phyloP scores from a whole-genome alignment of 1,139 yeast species.

The Suhomyces terraborum region DNA sequence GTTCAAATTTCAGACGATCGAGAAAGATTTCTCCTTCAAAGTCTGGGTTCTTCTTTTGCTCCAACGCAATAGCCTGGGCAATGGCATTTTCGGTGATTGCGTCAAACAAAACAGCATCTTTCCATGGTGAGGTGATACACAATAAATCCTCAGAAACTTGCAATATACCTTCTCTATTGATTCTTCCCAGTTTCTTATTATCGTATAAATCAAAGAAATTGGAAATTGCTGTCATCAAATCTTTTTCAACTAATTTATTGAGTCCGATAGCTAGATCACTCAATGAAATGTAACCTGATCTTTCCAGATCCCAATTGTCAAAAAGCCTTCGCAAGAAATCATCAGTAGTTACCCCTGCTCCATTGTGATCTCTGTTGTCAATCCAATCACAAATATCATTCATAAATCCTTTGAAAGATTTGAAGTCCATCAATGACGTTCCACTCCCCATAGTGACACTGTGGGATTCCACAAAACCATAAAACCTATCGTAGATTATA shows the following conservation, averaged over 20 bases:
- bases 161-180: conserved; percentile 78
- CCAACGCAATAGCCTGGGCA: conserved; percentile 66
- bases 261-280: conserved; percentile 74
- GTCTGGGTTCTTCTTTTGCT: conserved; percentile 50
- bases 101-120: conserved; percentile 65
- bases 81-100: conserved; percentile 59
- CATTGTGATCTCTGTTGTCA: conserved; percentile 18
- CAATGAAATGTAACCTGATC: conserved; percentile 59
- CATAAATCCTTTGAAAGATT: conserved; percentile 72
- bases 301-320: conserved; percentile 65
- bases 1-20: conserved; percentile 63
- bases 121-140: conserved; percentile 81
- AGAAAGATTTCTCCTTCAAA: conserved; percentile 48
- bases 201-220: conserved; percentile 80
- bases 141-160: conserved; percentile 85
- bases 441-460: conserved; percentile 72
- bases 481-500: conserved; percentile 81
- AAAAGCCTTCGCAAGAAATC: conserved; percentile 67
- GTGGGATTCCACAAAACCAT: conserved; percentile 67
- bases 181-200: conserved; percentile 55
- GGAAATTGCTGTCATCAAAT: conserved; percentile 76
- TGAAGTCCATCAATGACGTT: conserved; percentile 70
- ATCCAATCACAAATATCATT: conserved; percentile 84
- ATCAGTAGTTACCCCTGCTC: conserved; percentile 27
- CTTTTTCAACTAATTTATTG: conserved; percentile 67